Conservation (phyloP, 352 stramenopile genomes). For the Thalassiosira livingstoniorum region DNA sequence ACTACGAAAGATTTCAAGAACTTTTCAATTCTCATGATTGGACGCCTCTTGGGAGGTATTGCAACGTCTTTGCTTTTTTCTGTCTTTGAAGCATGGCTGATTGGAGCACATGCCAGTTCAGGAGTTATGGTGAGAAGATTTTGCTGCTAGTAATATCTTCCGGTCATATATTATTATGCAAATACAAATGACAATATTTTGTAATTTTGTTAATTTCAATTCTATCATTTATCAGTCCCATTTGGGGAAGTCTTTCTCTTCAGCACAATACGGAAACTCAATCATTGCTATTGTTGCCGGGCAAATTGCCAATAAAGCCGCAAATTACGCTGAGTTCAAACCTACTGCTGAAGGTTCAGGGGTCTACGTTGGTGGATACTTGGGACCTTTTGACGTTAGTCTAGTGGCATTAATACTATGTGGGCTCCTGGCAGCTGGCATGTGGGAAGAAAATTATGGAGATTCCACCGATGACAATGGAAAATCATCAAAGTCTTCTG, state of each 20-base stretch:
- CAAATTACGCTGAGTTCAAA: constrained; percentile 53
- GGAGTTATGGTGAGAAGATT: constrained; percentile 51
- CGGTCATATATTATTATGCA: background rate
- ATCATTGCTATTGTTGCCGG: constrained; percentile 93
- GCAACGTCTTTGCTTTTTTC: constrained; percentile 96
- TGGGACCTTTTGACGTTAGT: constrained; percentile 86
- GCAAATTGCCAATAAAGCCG: constrained; percentile 90
- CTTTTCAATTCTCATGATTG: constrained; percentile 91
- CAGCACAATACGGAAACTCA: constrained; percentile 87
- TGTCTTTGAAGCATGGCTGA: constrained; percentile 97
- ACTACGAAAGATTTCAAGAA: constrained; percentile 85
- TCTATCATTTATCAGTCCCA: constrained; percentile 29
- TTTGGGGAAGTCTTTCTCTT: constrained; percentile 77
- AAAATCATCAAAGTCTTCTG: constrained; percentile 35
- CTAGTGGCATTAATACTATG: constrained; percentile 77
- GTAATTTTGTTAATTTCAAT: constrained; percentile 1
- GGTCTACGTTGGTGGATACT: constrained; percentile 85
- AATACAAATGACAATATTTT: background rate
- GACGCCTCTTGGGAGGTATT: constrained; percentile 92
- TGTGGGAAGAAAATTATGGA: constrained; percentile 89
- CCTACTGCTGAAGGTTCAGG: constrained; percentile 60
- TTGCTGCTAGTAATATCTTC: background rate
- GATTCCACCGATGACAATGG: constrained; percentile 44
- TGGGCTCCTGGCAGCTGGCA: constrained; percentile 53
- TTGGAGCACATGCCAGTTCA: constrained; percentile 89